Evolutionary conservation across 805 yeast species (phyloP), one percentile per base, ranked within the genome.

Genomic region (Clavispora fructus): DNA sequence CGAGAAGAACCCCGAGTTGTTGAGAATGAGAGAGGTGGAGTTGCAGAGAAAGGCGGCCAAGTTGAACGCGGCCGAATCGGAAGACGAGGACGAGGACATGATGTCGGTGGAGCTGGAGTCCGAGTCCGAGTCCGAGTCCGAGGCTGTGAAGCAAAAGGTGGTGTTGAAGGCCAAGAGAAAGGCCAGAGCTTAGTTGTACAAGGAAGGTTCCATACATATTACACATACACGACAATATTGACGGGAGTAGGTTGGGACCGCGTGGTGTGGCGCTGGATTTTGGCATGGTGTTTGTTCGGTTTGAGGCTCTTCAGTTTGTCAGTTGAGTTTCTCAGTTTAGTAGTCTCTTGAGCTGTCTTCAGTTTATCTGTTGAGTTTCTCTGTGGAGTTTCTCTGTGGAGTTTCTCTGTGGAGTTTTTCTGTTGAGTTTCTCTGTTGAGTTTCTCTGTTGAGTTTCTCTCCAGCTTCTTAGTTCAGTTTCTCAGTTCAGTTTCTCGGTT

Each of bases 11-110:
- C 96, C 96, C 57, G 96, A 87, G 64, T 74, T 92, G 64, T 78
- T 94, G 71, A 86, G 81, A 68, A 82, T 89, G 79, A 87, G 97
- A 76, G 97, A 90, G 33, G 97, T 91, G 47, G 97, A 91, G 73
- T 69, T 89, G 54, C 83, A 87, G 61, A 80, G 82, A 65, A 78
- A 74, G 69, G 81, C 82, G 46, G 90, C 91, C 56, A 86, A 78
- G 70, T 76, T 73, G 56, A 85, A 84, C 55, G 73, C 63, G 35
- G 78, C 67, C 48, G 80, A 68, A 13, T 43, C 32, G 25, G 64
- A 57, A 17, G 56, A 44, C 25, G 49, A 39, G 65, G 73, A 62
- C 42, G 77, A 68, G 45, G 77, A 65, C 55, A 56, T 54, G 53
- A 49, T 51, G 47, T 74, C 68, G 42, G 78, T 72, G 53, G 85